Conservation (phyloP, 2,329 filamentous ascomycete species). For the Trichoderma sp. region DNA sequence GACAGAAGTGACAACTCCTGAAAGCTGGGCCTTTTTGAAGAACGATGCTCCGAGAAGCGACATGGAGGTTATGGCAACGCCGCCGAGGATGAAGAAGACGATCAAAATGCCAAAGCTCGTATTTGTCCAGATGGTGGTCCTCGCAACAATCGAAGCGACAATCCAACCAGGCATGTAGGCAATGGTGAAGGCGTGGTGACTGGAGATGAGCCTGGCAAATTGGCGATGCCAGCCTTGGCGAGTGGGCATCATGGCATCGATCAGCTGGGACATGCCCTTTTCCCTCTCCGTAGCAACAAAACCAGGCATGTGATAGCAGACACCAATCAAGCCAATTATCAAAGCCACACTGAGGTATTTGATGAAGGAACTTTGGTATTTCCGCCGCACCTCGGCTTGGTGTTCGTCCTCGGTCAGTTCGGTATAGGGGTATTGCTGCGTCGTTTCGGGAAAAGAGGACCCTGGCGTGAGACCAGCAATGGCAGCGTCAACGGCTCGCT, state of each 20-base stretch:
- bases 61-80: slow-evolving; percentile 72
- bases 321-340: slow-evolving; percentile 63
- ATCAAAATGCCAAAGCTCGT: slow-evolving; percentile 65
- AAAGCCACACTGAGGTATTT: slow-evolving; percentile 67
- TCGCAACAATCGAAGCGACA: slow-evolving; percentile 45
- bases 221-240: slow-evolving; percentile 53
- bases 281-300: slow-evolving; percentile 72
- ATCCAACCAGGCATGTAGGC: slow-evolving; percentile 57
- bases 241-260: slow-evolving; percentile 75
- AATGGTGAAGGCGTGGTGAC: slow-evolving; percentile 68
- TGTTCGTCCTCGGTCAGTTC: slow-evolving; percentile 48
- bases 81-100: slow-evolving; percentile 71
- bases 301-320: slow-evolving; percentile 72
- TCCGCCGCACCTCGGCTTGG: slow-evolving; percentile 58
- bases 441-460: slow-evolving; percentile 38
- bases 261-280: slow-evolving; percentile 69
- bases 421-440: slow-evolving; percentile 40
- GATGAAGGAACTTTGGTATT: slow-evolving; percentile 67
- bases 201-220: slow-evolving; percentile 52
- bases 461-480: slow-evolving; percentile 46
- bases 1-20: slow-evolving; percentile 74
- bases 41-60: slow-evolving; percentile 75
- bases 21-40: slow-evolving; percentile 80
- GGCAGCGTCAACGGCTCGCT: slow-evolving; percentile 66
- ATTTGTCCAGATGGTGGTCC: slow-evolving; percentile 39